Percentiles rank a stretch among this genome's conserved stretches.
phyloP scores from a whole-genome alignment of 768 basidiomycete species.

The Macrocybe gigantea region DNA sequence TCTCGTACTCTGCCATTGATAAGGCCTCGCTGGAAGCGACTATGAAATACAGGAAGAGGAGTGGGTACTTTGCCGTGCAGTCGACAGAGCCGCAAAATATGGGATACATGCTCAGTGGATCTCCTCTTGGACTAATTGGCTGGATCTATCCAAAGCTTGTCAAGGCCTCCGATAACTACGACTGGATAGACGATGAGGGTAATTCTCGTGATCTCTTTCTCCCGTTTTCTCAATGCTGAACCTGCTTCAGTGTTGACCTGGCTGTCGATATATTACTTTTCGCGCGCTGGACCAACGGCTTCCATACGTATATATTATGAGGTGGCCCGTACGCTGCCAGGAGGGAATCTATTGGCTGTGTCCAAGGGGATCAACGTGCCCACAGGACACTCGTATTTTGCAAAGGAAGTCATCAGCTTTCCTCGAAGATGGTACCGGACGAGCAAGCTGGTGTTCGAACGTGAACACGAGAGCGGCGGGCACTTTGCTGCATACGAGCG shows the following conservation, averaged over 20 bases:
- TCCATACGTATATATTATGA: constrained; percentile 59
- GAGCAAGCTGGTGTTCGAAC: constrained; percentile 38
- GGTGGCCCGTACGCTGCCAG: constrained; percentile 12
- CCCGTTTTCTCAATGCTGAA: constrained; percentile 2
- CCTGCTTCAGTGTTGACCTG: constrained; percentile 46
- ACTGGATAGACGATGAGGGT: constrained; percentile 57
- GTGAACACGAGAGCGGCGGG: constrained; percentile 44
- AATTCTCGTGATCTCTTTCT: background rate
- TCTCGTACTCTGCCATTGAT: constrained; percentile 22
- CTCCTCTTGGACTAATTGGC: constrained; percentile 45
- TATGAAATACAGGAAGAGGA: constrained; percentile 21
- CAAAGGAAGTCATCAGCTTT: constrained; percentile 32
- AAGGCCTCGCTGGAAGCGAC: constrained; percentile 25
- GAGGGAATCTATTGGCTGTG: background rate
- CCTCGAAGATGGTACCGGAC: constrained; percentile 36
- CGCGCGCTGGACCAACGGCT: constrained; percentile 51
- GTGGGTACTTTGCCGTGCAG: constrained; percentile 36
- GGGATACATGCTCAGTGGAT: constrained; percentile 51
- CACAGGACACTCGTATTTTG: constrained; percentile 45
- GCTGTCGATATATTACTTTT: constrained; percentile 59
- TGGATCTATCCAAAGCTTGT: constrained; percentile 52
- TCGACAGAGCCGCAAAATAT: constrained; percentile 46
- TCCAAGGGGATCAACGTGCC: constrained; percentile 26
- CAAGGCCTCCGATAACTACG: constrained; percentile 46
- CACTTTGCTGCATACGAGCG: constrained; percentile 54